Percentiles rank a stretch among this genome's conserved stretches.
phyloP scores from a whole-genome alignment of 169 alveolate species.

The Babesia bovis region DNA sequence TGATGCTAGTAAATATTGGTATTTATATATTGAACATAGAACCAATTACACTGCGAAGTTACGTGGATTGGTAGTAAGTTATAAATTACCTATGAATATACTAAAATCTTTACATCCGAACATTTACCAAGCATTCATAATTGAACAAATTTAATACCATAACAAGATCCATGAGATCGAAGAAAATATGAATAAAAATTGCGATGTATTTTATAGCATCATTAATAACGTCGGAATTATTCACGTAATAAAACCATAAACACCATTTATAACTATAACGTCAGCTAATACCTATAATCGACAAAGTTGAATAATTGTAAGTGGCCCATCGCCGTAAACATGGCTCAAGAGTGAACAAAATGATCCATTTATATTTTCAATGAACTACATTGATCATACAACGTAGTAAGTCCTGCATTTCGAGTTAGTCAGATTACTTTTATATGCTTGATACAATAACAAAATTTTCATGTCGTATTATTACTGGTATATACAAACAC shows the following conservation, averaged over 20 bases:
- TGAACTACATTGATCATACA: no score
- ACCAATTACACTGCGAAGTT: no score
- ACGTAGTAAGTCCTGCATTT: neutral
- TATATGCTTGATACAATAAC: neutral
- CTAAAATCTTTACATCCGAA: neutral
- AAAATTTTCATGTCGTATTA: neutral
- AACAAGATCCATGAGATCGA: no score
- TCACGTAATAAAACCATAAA: neutral
- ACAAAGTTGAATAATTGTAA: no score
- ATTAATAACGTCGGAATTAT: neutral
- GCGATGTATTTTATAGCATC: neutral
- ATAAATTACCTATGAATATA: no score
- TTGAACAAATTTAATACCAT: neutral
- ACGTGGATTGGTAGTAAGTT: no score
- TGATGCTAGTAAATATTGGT: no score
- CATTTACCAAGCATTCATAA: neutral
- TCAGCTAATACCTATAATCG: neutral
- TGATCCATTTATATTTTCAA: neutral
- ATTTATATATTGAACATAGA: no score
- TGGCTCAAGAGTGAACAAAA: constrained; percentile 1
- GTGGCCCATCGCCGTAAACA: neutral
- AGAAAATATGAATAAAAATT: no score
- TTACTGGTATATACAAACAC: neutral
- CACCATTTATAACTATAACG: no score
- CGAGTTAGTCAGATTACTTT: neutral